Base-by-base conservation (phyloP, 257 asterid genomes). In the Scutellaria baicalensis region DNA sequence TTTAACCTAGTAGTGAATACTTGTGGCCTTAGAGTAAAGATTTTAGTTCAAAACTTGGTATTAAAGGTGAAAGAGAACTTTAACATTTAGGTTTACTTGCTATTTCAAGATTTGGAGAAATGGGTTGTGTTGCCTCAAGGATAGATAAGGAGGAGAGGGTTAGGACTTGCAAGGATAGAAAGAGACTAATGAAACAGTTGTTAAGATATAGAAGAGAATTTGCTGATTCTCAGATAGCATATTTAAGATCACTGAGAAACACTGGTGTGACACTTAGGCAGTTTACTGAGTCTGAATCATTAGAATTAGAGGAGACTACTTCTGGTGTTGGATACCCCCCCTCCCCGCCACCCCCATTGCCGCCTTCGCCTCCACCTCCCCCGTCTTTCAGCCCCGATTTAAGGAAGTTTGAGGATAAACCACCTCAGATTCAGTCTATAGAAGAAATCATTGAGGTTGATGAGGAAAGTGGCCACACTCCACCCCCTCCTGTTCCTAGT, bases 81-180 rank as follows among this genome's bases (percentile, higher is more conserved):
- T n/a, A n/a, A n/a, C n/a, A n/a, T n/a, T n/a, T n/a, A n/a, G 54
- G 63, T 48, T 40, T 42, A 12, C 10, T 38, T 16, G 17, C 48
- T 8, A 18, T 42, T n/a, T 16, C 55, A 11, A 49, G 61, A 70
- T 42, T 77, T 8, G 38, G 62, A 70, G 77, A 65, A 72, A 91
- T 91, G 96, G 97, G 97, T 7, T 88, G 97, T 72, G 94, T 77
- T 64, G 88, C 84, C 59, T 91, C 97, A 64, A 88, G 85, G 71
- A 80, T 85, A 67, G 93, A 84, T 57, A 79, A 85, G 62, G 87
- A 81, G 74, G 97, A 89, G 79, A 87, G 84, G 80, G 94, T 91
- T 57, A 86, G 88, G 50, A 51, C 77, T 43, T 88, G 91, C 68
- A 86, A 82, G 79, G 96, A 91, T 74, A 85, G 96, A 68, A 91